Conservation (phyloP, 352 stramenopile genomes). For the Blastocystis sp. region DNA sequence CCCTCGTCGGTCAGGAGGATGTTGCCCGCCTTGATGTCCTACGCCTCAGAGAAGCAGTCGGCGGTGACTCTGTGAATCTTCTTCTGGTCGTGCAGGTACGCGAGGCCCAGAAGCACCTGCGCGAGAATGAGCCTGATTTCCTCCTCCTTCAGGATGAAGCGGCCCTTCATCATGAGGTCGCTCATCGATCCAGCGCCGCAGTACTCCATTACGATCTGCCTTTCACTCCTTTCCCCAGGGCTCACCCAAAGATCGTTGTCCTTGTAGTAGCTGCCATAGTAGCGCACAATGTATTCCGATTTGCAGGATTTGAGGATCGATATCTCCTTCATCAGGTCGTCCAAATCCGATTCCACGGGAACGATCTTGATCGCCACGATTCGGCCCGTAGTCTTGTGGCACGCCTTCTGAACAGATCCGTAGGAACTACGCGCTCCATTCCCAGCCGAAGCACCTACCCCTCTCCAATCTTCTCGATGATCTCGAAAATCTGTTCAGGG, state of each 20-base stretch:
- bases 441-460: neutral
- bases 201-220: constrained; percentile 72
- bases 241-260: constrained; percentile 66
- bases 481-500: constrained; percentile 32
- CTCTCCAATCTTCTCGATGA: constrained; percentile 43
- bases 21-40: constrained; percentile 73
- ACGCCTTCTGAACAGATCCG: constrained; percentile 26
- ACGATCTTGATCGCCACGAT: constrained; percentile 63
- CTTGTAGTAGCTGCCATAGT: constrained; percentile 69
- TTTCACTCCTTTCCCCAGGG: constrained; percentile 1
- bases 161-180: constrained; percentile 69
- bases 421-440: constrained; percentile 3
- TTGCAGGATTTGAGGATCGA: constrained; percentile 71
- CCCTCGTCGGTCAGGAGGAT: constrained; percentile 72
- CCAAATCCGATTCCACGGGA: constrained; percentile 45
- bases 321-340: constrained; percentile 70
- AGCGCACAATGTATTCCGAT: constrained; percentile 70
- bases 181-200: constrained; percentile 69
- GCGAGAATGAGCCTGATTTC: constrained; percentile 61
- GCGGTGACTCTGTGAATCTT: constrained; percentile 71
- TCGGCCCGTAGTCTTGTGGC: neutral
- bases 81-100: constrained; percentile 71
- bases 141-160: constrained; percentile 51
- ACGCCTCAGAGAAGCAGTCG: neutral
- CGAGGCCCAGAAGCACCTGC: constrained; percentile 71